Evolutionary conservation across 202 grass and related monocot species (phyloP), one percentile per base, ranked within the genome.

Genomic region (Musa balbisiana): DNA sequence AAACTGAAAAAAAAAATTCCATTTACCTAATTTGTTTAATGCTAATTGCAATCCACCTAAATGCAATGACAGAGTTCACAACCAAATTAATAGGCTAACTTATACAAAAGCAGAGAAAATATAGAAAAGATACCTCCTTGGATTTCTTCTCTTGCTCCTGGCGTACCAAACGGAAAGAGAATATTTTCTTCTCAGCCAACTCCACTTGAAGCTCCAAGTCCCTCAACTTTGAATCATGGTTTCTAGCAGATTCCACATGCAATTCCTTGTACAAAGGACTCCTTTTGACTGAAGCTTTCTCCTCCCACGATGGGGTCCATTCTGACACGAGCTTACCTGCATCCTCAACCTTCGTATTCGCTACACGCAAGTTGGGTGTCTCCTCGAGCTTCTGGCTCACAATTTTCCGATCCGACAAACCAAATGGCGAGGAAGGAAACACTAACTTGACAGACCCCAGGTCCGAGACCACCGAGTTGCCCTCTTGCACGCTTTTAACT

Each of bases 211-310:
- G 91, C 20, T 87, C 83, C 24, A 92, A 79, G 69, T 66, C 63
- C 25, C 71, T 87, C 15, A 91, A 77, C 84, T 49, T 97, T 3
- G 79, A 69, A 26, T 93, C 84, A 23, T 82, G 84, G 54, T 55
- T 80, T 74, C 80, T 80, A 20, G 53, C 70, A 56, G 93, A 93
- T 0, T 82, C 82, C 76, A 84, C 64, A 23, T 92, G 80, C 51
- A 93, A 71, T 52, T 89, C 82, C 81, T 84, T 91, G 86, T 92
- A 90, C 49, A 83, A n/a, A 55, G 89, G 89, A 62, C 76, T 49
- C 71, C 77, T 84, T 69, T 63, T 77, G 22, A n/a, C 76, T 16
- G 22, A 49, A 21, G 69, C 77, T 13, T 76, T 79, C 67, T 12
- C 20, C 51, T 60, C 89, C 9, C 25, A 81, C 16, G 69, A 73